Evolutionary conservation across 1,284 basidiomycete genomes (phyloP).

Genomic region (Vanrija sp.): DNA sequence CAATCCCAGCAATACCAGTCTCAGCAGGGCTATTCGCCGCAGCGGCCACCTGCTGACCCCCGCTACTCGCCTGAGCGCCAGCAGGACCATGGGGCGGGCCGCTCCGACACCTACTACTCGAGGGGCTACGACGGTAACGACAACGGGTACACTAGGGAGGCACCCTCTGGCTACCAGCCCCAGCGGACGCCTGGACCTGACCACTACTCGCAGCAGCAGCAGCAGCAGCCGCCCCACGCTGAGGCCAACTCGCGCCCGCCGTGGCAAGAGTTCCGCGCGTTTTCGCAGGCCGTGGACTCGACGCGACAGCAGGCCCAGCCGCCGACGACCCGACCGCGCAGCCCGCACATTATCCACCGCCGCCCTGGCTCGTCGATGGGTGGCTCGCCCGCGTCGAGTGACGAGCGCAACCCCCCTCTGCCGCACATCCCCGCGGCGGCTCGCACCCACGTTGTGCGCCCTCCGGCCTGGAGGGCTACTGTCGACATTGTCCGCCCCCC

Average conservation of each 20-base stretch:
- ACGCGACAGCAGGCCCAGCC: too few species aligned
- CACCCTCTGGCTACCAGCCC: not conserved
- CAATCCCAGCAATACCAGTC: too few species aligned
- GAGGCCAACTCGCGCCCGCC: too few species aligned
- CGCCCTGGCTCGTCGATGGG: conserved; percentile 13
- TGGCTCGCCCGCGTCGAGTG: conserved; percentile 30
- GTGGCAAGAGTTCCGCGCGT: too few species aligned
- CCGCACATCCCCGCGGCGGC: conserved; percentile 6
- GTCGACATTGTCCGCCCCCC: not conserved
- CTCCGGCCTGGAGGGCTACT: not conserved
- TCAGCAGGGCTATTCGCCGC: too few species aligned
- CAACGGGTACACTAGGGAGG: not conserved
- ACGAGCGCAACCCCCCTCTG: conserved; percentile 29
- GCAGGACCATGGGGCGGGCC: not conserved
- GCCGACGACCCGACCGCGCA: too few species aligned
- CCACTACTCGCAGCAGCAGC: too few species aligned
- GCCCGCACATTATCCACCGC: too few species aligned
- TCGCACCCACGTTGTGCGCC: conserved; percentile 7
- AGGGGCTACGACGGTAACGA: not conserved
- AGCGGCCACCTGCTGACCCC: too few species aligned
- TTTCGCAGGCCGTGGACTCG: too few species aligned
- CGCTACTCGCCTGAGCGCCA: too few species aligned
- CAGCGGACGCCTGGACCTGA: too few species aligned
- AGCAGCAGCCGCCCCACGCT: not conserved
- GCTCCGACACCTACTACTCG: not conserved